A percentile compares a stretch with the other conserved stretches of the same genome.
phyloP scores from a whole-genome alignment of 1,284 basidiomycete species.

The Pterula multifida region DNA sequence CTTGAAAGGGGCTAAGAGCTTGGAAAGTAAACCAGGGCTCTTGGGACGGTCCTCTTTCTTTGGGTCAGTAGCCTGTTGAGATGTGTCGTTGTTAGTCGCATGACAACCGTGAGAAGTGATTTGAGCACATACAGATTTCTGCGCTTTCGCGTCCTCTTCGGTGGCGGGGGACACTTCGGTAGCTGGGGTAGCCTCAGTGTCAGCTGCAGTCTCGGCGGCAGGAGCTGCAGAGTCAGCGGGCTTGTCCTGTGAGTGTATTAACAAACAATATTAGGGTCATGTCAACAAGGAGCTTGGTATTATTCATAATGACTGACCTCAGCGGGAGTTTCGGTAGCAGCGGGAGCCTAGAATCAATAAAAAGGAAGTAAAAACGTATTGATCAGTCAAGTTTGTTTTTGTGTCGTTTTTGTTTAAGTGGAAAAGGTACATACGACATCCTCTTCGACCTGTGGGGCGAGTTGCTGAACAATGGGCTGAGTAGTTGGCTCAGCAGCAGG shows the following conservation, averaged over 20 bases:
- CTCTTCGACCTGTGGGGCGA: slow-evolving; percentile 34
- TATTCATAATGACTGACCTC: slow-evolving; percentile 10
- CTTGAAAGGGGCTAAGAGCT: slow-evolving; percentile 63
- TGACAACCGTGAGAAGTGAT: slow-evolving; percentile 5
- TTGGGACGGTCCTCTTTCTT: slow-evolving; percentile 69
- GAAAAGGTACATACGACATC: slow-evolving; percentile 19
- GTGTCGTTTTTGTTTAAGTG: too few species aligned
- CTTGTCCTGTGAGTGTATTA: slow-evolving; percentile 19
- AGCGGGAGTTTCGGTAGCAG: slow-evolving; percentile 13
- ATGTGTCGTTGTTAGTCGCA: slow-evolving; percentile 1
- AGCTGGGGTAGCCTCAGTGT: slow-evolving; percentile 22
- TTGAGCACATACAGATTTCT: slow-evolving; percentile 43
- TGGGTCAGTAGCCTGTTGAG: slow-evolving; percentile 28
- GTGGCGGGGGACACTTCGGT: slow-evolving; percentile 24
- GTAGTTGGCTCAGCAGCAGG: slow-evolving; percentile 21
- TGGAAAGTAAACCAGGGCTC: slow-evolving; percentile 62
- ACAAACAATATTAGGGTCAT: slow-evolving; percentile 6
- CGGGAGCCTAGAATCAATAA: neutral
- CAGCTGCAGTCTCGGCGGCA: slow-evolving; percentile 18
- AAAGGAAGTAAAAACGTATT: slow-evolving; percentile 7
- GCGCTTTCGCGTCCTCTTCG: slow-evolving; percentile 26
- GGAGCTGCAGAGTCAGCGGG: slow-evolving; percentile 19
- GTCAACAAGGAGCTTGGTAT: too few species aligned
- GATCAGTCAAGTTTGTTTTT: slow-evolving; percentile 3
- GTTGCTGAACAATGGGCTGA: too few species aligned